These are phyloP conservation scores for Coemansia sp. DNA, from an alignment of 192 early-diverging fungal species.

Conservation along the genomic window DNA sequence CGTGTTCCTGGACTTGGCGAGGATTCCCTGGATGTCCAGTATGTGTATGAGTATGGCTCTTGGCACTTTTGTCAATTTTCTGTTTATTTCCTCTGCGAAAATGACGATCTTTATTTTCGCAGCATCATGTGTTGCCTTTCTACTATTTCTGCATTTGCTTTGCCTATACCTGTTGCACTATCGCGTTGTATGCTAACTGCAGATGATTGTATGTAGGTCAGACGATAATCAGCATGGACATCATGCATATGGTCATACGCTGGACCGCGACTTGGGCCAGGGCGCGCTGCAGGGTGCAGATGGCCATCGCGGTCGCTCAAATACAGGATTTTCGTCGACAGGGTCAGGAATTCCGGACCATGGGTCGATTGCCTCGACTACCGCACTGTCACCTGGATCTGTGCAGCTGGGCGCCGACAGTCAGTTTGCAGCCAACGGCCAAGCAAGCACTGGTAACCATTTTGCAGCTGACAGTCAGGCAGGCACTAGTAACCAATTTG, in stretches of 20 bases:
- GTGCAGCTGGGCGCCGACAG: neutral
- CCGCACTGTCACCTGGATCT: constrained; percentile 31
- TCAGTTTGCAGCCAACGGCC: neutral
- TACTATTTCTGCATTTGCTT: neutral
- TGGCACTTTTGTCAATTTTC: neutral
- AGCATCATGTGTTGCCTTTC: neutral
- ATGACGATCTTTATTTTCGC: neutral
- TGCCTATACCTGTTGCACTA: too few species aligned
- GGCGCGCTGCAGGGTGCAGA: neutral
- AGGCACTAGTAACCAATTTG: neutral
- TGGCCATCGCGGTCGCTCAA: constrained; percentile 16
- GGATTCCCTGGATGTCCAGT: constrained; percentile 47
- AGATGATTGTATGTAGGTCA: constrained; percentile 10
- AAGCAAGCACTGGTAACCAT: neutral
- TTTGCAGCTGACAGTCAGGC: neutral
- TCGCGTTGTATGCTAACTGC: neutral
- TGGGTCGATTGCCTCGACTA: constrained; percentile 36
- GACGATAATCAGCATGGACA: constrained; percentile 1
- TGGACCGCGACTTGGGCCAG: constrained; percentile 1
- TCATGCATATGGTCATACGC: neutral
- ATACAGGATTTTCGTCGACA: constrained; percentile 37
- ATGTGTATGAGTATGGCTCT: constrained; percentile 53
- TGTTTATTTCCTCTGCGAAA: neutral
- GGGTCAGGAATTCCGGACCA: constrained; percentile 35
- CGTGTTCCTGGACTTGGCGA: constrained; percentile 47